Base-by-base conservation (phyloP, 2,329 filamentous ascomycete species). In the Aspergillus quadrilineatus region DNA sequence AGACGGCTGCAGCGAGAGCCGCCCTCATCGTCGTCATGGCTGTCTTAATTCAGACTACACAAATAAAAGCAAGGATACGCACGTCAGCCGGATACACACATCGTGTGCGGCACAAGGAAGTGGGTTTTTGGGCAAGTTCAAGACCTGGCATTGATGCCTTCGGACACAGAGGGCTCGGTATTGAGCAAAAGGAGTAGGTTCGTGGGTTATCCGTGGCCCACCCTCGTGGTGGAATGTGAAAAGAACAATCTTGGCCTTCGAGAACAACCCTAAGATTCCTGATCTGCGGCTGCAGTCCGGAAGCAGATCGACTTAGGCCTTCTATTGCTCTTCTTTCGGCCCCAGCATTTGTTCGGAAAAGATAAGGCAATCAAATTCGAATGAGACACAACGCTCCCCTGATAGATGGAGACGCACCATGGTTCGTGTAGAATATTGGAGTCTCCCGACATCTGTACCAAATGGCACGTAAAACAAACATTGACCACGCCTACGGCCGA, bases 41-140 rank as follows among this genome's bases (percentile, higher is more conserved):
- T 34, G 14, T 22, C n/a, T 29, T 46, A n/a, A 29, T 52, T 3
- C 50, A 36, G 17, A 12, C 26, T 43, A 46, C 4, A 53, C 34
- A 42, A 32, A 49, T 29, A 32, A 39, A 43, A 44, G 37, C 15
- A 15, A 37, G 52, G 12, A 7, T 39, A 32, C 12, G 47, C 51
- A 55, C 15, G 37, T 36, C 26, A 53, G 32, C 36, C n/a, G 42
- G 53, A 47, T 34, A 9, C 50, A 15, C 12, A n/a, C 36, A 57
- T 57, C 50, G 53, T 53, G 44, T 63, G 60, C 58, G 44, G 59
- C 30, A 39, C n/a, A 34, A 46, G 28, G 3, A n/a, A 22, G 22
- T 22, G 22, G 30, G 39, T 17, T 22, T 14, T n/a, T 34, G n/a
- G 37, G 30, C 42, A 42, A 29, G 39, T 26, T 30, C 6, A 36